Conservation (phyloP, 2,329 filamentous ascomycete genomes). For the Hypoxylon sp. region DNA sequence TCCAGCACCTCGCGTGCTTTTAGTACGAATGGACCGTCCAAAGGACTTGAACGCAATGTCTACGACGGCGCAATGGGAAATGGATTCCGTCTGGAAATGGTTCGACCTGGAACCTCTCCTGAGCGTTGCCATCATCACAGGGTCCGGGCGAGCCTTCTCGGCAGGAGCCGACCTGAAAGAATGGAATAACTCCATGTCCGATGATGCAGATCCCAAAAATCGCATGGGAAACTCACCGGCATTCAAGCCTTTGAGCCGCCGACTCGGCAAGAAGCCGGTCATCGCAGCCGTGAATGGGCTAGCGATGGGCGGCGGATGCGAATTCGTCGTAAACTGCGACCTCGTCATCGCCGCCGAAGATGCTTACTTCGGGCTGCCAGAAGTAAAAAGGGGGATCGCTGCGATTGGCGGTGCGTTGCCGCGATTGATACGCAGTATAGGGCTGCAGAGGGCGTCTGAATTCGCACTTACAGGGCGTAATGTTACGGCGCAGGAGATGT, state of each 20-base stretch:
- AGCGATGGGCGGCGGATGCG: conserved; percentile 71
- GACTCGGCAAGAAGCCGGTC: conserved; percentile 71
- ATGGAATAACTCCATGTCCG: conserved; percentile 48
- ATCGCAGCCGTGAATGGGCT: conserved; percentile 74
- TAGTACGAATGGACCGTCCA: conserved; percentile 58
- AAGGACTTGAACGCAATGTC: conserved; percentile 58
- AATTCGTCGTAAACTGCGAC: conserved; percentile 72
- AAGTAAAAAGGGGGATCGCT: conserved; percentile 45
- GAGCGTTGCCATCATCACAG: conserved; percentile 49
- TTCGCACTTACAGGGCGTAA: conserved; percentile 47
- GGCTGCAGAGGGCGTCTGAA: conserved; percentile 46
- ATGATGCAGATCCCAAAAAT: conserved; percentile 43
- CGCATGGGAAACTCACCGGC: conserved; percentile 47
- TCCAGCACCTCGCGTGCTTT: conserved; percentile 57
- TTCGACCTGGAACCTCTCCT: conserved; percentile 47
- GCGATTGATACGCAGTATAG: conserved; percentile 44
- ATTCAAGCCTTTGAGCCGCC: conserved; percentile 59
- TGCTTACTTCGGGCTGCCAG: conserved; percentile 65
- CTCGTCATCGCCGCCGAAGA: conserved; percentile 67
- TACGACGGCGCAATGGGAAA: conserved; percentile 57
- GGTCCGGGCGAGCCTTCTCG: conserved; percentile 47
- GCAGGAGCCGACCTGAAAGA: conserved; percentile 48
- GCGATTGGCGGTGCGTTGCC: conserved; percentile 48
- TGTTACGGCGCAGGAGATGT: conserved; percentile 47
- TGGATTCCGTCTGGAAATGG: conserved; percentile 56